A percentile compares a stretch with the other conserved stretches of the same genome.
phyloP scores from a whole-genome alignment of 495 filamentous ascomycete species.

The Parathielavia hyrcaniae region DNA sequence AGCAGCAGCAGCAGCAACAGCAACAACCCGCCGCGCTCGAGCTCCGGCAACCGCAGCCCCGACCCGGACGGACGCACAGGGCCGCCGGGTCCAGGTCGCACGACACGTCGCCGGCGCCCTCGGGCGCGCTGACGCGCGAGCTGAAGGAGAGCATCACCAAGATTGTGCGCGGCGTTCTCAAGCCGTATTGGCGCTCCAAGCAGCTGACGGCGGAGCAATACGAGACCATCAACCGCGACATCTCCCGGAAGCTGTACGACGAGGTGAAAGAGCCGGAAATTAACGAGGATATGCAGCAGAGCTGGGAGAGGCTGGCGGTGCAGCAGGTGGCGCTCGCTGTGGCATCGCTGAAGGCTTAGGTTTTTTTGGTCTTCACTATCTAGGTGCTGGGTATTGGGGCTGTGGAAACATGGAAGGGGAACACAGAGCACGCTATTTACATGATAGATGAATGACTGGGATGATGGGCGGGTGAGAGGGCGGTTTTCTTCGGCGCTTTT shows the following conservation, averaged over 20 bases:
- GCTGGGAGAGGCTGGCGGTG: conserved; percentile 63
- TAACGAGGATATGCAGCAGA: conserved; percentile 50
- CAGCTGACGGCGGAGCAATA: conserved; percentile 75
- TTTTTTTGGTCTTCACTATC: background rate
- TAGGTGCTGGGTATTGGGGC: no score
- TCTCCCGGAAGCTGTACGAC: conserved; percentile 82
- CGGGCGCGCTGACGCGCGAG: conserved; percentile 52
- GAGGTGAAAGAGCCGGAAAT: conserved; percentile 55
- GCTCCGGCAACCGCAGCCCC: conserved; percentile 48
- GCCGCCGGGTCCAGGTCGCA: conserved; percentile 39
- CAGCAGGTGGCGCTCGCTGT: conserved; percentile 68
- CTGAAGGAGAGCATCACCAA: conserved; percentile 76
- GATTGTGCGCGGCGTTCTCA: conserved; percentile 70
- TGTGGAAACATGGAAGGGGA: background rate
- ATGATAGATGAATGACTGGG: conserved; percentile 4
- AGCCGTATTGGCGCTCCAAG: conserved; percentile 65
- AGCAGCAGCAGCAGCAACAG: conserved; percentile 11
- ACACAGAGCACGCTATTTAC: conserved; percentile 1
- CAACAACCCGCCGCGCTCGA: conserved; percentile 30
- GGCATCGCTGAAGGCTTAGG: conserved; percentile 39
- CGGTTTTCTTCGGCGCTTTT: background rate
- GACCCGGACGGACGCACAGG: conserved; percentile 37
- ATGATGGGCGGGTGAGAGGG: background rate
- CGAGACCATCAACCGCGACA: conserved; percentile 75
- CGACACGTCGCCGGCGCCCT: conserved; percentile 51